phyloP scores from a whole-genome alignment of 768 basidiomycete genomes.

The Pleurotus eryngii region DNA sequence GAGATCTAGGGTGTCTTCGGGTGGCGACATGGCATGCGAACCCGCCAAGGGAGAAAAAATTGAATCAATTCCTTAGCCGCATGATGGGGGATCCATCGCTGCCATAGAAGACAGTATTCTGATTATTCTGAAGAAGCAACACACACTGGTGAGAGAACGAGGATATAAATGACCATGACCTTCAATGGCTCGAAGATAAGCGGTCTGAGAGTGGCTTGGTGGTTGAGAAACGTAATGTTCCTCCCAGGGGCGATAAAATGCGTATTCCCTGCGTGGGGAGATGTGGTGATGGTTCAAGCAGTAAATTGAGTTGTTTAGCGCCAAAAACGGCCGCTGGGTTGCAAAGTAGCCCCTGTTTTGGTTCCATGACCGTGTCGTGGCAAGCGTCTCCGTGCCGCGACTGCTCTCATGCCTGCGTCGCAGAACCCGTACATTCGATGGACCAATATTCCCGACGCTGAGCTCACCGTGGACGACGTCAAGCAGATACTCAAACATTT shows the following conservation, averaged over 20 bases:
- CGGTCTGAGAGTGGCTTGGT: not conserved
- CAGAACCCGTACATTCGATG: conserved; percentile 46
- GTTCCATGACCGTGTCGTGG: not conserved
- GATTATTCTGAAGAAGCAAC: no score
- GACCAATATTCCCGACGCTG: conserved; percentile 51
- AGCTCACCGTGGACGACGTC: conserved; percentile 52
- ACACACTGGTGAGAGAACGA: no score
- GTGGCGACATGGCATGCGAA: no score
- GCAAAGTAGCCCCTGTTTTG: not conserved
- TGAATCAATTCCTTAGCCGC: no score
- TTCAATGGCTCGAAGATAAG: not conserved
- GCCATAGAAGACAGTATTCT: no score
- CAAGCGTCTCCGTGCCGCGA: not conserved
- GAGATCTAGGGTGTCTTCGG: no score
- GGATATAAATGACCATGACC: no score
- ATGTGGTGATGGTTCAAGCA: not conserved
- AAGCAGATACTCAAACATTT: conserved; percentile 45
- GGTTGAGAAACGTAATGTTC: not conserved
- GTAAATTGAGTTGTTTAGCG: not conserved
- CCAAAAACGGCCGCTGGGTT: not conserved
- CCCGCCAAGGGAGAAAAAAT: no score
- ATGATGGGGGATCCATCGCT: no score
- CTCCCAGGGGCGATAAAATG: not conserved
- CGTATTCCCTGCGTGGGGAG: no score
- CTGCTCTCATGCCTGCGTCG: conserved; percentile 26